phyloP scores from a whole-genome alignment of 345 rosid species.

The Camelina hispida region DNA sequence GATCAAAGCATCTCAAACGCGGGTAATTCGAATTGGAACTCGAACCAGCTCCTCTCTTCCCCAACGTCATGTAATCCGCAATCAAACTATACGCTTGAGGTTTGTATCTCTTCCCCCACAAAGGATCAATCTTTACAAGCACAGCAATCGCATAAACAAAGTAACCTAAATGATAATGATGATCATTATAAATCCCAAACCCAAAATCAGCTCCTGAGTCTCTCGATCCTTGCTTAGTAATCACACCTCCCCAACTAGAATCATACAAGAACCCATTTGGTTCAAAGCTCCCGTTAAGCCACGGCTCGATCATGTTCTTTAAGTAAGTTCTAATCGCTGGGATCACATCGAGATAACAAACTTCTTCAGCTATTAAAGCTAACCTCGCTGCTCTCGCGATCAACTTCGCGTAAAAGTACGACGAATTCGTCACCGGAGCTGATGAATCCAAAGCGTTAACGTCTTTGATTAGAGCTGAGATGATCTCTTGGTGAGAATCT shows the following conservation, averaged over 20 bases:
- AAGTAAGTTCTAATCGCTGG: slow-evolving; percentile 65
- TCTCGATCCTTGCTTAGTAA: slow-evolving; percentile 66
- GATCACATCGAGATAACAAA: slow-evolving; percentile 62
- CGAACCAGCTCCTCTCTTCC: slow-evolving; percentile 36
- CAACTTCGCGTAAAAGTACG: slow-evolving; percentile 82
- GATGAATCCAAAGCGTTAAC: slow-evolving; percentile 62
- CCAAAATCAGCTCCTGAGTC: slow-evolving; percentile 88
- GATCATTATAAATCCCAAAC: slow-evolving; percentile 77
- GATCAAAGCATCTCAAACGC: slow-evolving; percentile 83
- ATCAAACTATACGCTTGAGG: slow-evolving; percentile 79
- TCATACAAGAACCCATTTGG: slow-evolving; percentile 85
- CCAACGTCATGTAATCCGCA: slow-evolving; percentile 84
- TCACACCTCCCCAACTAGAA: slow-evolving; percentile 84
- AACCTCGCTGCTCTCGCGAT: slow-evolving; percentile 89
- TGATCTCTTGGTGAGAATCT: slow-evolving; percentile 58
- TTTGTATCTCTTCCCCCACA: slow-evolving; percentile 84
- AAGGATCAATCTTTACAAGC: slow-evolving; percentile 77
- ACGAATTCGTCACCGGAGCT: slow-evolving; percentile 56
- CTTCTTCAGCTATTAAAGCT: slow-evolving; percentile 91
- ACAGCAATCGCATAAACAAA: slow-evolving; percentile 89
- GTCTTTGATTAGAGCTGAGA: slow-evolving; percentile 69
- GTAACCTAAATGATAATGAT: slow-evolving; percentile 90
- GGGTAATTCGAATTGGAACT: slow-evolving; percentile 59
- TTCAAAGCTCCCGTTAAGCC: slow-evolving; percentile 79
- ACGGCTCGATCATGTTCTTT: slow-evolving; percentile 80